A percentile compares a stretch with the other conserved stretches of the same genome.
Conservation (phyloP, 768 basidiomycete species). For the Mycena galericulata region DNA sequence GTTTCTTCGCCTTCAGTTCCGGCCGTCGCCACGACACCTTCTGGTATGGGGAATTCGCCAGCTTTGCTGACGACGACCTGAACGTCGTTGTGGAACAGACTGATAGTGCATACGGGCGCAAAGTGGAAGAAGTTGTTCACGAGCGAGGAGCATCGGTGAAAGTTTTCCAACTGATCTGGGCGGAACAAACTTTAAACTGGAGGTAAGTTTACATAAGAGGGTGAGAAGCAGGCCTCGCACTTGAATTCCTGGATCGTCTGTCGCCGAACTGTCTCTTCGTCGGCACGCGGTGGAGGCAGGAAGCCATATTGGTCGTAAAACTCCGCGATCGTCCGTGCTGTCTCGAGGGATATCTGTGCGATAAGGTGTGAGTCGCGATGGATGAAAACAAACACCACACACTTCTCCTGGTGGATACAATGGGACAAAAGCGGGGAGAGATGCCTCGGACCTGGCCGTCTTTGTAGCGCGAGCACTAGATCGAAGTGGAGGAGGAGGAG, state of each 20-base stretch:
- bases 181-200: slow-evolving; percentile 25
- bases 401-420: slow-evolving; percentile 23
- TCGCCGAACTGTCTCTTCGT: slow-evolving; percentile 14
- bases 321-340: slow-evolving; percentile 20
- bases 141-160: slow-evolving; percentile 18
- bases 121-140: slow-evolving; percentile 19
- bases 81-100: slow-evolving; percentile 26
- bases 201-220: no score
- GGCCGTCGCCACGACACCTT: neutral
- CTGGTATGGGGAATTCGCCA: slow-evolving; percentile 14
- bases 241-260: slow-evolving; percentile 26
- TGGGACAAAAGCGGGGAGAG: slow-evolving; percentile 11
- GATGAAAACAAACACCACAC: neutral
- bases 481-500: neutral
- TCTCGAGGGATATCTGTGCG: slow-evolving; percentile 13
- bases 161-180: slow-evolving; percentile 22
- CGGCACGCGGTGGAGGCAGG: slow-evolving; percentile 27
- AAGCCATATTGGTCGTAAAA: slow-evolving; percentile 25
- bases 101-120: slow-evolving; percentile 23
- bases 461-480: neutral
- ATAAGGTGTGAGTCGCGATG: neutral
- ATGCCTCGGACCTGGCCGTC: neutral
- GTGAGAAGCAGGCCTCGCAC: neutral
- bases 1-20: slow-evolving; percentile 9
- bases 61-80: slow-evolving; percentile 26